Base-by-base conservation (phyloP, 2,329 filamentous ascomycete species). In the Zelopaecilomyces penicillatus region DNA sequence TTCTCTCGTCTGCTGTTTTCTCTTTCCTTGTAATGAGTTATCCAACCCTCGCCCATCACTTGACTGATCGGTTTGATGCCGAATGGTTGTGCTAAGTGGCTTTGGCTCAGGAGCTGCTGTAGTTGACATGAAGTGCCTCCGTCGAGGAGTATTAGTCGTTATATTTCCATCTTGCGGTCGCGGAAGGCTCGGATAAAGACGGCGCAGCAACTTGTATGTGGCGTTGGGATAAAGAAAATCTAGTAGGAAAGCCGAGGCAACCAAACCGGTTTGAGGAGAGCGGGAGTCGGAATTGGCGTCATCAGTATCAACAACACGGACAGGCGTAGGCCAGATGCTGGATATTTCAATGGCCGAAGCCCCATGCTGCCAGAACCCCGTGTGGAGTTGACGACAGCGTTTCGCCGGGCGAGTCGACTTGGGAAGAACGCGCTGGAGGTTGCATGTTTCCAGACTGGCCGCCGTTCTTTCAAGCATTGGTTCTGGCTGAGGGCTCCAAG, bases 381-480 rank as follows among this genome's bases (percentile, higher is more conserved):
- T 69, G 39, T 70, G 72, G 41, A 78, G 65, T 41, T 64, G 65
- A 45, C 68, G 67, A 45, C 61, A 62, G 50, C 57, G 66, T 51
- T 65, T 68, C 32, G 69, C 54, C 39, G 64, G 52, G 38, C 54
- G 57, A 38, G 61, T 10, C 26, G 37, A 55, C 33, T 53, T 58
- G 26, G 70, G 68, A 45, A 78, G 63, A 49, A 75, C 67, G 61
- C 74, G 68, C 60, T 73, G 72, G 58, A 78, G 65, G 53, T 67
- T 67, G 65, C 73, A 72, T 61, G 74, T 69, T 69, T 79, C 76
- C 62, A 79, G 62, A 60, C 66, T 69, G 49, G 70, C 69, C 35
- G 74, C 73, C 45, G 75, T 75, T 69, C 74, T 72, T 67, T 79
- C 75, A 55, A 79, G 71, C 74, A 79, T 77, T 61, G 65, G 67